A percentile compares a stretch with the other conserved stretches of the same genome.
phyloP scores from a whole-genome alignment of 257 asterid species.

The Nicotiana tabacum region DNA sequence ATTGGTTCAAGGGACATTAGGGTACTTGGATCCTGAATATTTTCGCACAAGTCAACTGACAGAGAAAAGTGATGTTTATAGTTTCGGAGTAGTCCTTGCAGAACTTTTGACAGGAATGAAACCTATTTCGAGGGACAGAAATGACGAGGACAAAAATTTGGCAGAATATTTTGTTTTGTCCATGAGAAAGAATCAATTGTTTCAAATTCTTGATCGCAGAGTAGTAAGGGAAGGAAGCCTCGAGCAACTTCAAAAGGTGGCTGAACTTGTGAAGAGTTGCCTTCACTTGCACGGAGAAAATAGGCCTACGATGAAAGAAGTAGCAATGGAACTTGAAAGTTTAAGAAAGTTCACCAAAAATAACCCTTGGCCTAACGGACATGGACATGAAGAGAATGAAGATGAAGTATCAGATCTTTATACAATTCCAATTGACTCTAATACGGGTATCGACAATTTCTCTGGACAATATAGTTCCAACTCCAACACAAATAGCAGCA shows the following conservation, averaged over 20 bases:
- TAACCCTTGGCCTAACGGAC: constrained; percentile 38
- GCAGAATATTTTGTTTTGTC: constrained; percentile 37
- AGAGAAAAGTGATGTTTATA: constrained; percentile 72
- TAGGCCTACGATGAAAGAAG: constrained; percentile 80
- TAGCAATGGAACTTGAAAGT: constrained; percentile 62
- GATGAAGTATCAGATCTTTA: constrained; percentile 40
- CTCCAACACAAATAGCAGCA: constrained; percentile 21
- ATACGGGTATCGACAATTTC: constrained; percentile 11
- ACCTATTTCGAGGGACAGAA: constrained; percentile 44
- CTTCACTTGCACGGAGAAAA: constrained; percentile 41
- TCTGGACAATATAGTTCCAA: constrained; percentile 19
- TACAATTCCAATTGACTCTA: constrained; percentile 26
- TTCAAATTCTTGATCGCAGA: constrained; percentile 49
- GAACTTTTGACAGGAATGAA: constrained; percentile 65
- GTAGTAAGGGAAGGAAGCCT: constrained; percentile 54
- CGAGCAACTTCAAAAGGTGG: constrained; percentile 51
- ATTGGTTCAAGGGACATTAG: constrained; percentile 70
- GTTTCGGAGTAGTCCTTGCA: constrained; percentile 68
- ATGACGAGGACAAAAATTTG: constrained; percentile 42
- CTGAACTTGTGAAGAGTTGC: constrained; percentile 48
- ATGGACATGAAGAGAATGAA: constrained; percentile 21
- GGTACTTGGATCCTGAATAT: constrained; percentile 77
- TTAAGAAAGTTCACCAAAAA: constrained; percentile 44
- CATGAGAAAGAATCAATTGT: constrained; percentile 40
- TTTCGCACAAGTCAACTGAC: constrained; percentile 64